A percentile compares a stretch with the other conserved stretches of the same genome.
These are phyloP conservation scores for Russula foetens DNA, from an alignment of 768 basidiomycete species.

Conservation along the genomic window DNA sequence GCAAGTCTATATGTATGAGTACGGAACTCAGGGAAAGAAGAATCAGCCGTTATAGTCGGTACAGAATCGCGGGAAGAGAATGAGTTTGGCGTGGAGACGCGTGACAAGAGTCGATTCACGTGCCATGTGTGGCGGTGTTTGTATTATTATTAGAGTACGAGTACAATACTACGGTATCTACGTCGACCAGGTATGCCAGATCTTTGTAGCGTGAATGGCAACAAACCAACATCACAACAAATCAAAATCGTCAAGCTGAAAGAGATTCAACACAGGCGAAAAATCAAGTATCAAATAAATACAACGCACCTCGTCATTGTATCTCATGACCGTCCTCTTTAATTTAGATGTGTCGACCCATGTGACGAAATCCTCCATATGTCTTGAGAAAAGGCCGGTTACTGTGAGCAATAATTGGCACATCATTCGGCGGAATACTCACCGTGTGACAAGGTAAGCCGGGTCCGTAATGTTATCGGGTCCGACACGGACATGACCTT, in stretches of 20 bases:
- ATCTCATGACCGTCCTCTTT: slow-evolving; percentile 89
- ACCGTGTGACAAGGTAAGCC: slow-evolving; percentile 90
- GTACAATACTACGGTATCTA: neutral
- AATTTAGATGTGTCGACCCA: slow-evolving; percentile 98
- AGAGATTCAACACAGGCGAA: slow-evolving; percentile 18
- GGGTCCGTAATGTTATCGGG: slow-evolving; percentile 95
- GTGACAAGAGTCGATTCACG: neutral
- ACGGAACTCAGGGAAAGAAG: neutral
- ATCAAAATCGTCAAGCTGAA: slow-evolving; percentile 91
- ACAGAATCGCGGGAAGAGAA: neutral
- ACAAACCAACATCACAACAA: slow-evolving; percentile 41
- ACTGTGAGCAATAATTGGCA: neutral
- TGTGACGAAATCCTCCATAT: slow-evolving; percentile 99
- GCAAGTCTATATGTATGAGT: neutral
- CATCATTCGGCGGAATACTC: slow-evolving; percentile 18
- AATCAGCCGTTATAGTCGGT: neutral
- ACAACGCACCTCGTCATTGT: slow-evolving; percentile 83
- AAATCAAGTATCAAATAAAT: neutral
- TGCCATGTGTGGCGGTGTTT: neutral
- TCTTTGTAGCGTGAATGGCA: neutral
- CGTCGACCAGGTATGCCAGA: neutral
- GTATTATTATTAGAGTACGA: neutral
- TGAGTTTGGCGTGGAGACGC: slow-evolving; percentile 9
- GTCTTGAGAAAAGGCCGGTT: slow-evolving; percentile 36
- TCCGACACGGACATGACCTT: slow-evolving; percentile 95